Evolutionary conservation across 1,284 basidiomycete genomes (phyloP).

Genomic region (Microstroma glucosiphilum): DNA sequence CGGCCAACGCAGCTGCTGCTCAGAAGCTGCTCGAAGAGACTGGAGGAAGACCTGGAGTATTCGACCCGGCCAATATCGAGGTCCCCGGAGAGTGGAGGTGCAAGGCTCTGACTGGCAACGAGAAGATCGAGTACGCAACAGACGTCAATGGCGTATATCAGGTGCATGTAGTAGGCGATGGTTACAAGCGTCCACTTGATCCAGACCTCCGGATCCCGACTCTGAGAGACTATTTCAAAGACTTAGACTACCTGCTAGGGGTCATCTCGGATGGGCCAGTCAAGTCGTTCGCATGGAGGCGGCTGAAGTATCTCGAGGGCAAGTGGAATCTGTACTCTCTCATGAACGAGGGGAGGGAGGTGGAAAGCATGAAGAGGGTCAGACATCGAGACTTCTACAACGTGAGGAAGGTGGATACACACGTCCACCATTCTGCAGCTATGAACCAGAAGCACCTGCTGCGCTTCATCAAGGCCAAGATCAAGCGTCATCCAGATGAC

Average conservation of each 20-base stretch:
- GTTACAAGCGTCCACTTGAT: constrained; percentile 13
- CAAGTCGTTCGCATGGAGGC: constrained; percentile 88
- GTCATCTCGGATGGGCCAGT: constrained; percentile 83
- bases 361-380: constrained; percentile 86
- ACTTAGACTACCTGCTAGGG: constrained; percentile 69
- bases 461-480: constrained; percentile 97
- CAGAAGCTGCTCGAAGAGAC: constrained; percentile 44
- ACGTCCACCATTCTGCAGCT: constrained; percentile 94
- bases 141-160: constrained; percentile 46
- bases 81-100: constrained; percentile 28
- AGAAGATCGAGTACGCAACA: constrained; percentile 30
- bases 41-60: constrained; percentile 46
- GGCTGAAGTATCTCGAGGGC: constrained; percentile 86
- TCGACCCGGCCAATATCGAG: constrained; percentile 28
- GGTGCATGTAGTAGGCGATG: constrained; percentile 33
- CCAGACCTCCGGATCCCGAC: constrained; percentile 66
- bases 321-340: constrained; percentile 93
- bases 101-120: constrained; percentile 12
- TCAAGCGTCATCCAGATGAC: constrained; percentile 77
- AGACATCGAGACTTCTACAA: constrained; percentile 83
- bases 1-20: constrained; percentile 45
- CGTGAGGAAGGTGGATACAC: constrained; percentile 90
- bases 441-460: constrained; percentile 99
- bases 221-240: constrained; percentile 88
- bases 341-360: constrained; percentile 87